phyloP scores from a whole-genome alignment of 148 eudicot genomes.

The Chenopodium suecicum region DNA sequence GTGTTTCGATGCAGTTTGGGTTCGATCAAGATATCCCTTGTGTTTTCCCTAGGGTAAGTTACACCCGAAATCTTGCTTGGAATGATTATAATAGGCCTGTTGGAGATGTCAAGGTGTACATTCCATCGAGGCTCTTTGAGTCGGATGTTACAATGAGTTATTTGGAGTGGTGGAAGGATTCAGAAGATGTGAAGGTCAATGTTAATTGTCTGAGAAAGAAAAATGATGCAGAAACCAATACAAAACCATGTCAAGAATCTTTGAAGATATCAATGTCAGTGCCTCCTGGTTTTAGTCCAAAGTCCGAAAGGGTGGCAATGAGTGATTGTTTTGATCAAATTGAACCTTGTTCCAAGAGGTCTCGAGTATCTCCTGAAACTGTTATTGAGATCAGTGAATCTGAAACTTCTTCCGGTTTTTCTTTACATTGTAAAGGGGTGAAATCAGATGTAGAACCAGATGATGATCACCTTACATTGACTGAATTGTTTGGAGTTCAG shows the following conservation, averaged over 20 bases:
- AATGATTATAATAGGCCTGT: slow-evolving; percentile 25
- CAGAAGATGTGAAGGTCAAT: neutral
- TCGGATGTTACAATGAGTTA: slow-evolving; percentile 38
- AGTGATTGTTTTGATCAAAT: slow-evolving; percentile 5
- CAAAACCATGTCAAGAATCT: neutral
- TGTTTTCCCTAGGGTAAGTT: neutral
- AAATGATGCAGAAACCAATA: neutral
- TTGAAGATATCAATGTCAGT: neutral
- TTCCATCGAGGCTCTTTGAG: slow-evolving; percentile 31
- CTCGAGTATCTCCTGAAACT: neutral
- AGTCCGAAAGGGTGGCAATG: neutral
- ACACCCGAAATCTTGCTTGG: slow-evolving; percentile 17
- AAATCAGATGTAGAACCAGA: neutral
- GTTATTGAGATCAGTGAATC: slow-evolving; percentile 1
- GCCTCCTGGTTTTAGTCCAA: slow-evolving; percentile 36
- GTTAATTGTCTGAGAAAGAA: neutral
- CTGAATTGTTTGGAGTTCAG: neutral
- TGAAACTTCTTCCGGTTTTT: neutral
- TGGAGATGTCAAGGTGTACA: slow-evolving; percentile 26
- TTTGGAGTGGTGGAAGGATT: slow-evolving; percentile 41
- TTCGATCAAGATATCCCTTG: slow-evolving; percentile 52
- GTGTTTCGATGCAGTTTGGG: slow-evolving; percentile 62
- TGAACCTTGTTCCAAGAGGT: slow-evolving; percentile 15
- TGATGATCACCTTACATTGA: slow-evolving; percentile 23
- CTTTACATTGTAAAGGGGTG: neutral